Evolutionary conservation across 805 yeast species (phyloP), one percentile per base, ranked within the genome.

Genomic region (Pichia manshurica): DNA sequence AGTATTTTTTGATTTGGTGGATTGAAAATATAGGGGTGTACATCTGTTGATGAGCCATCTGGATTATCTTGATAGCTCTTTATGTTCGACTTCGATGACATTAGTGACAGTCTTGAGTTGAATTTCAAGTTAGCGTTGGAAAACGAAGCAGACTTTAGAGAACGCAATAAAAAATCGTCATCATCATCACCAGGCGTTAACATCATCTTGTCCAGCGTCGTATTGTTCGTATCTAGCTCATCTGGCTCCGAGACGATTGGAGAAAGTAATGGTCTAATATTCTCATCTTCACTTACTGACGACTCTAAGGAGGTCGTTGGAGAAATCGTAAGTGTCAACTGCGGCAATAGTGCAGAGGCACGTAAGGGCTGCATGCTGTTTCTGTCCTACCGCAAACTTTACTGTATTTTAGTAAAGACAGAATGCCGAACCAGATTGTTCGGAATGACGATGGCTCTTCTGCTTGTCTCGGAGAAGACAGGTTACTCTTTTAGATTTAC

Each of bases 181-280:
- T 41, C 45, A 15, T 40, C 51, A 10, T 48, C 51, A 12, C 48
- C 48, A 2, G 48, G 45, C 4, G 37, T 29, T 13, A 39, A 10
- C 34, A 42, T 17, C 25, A 38, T 22, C 12, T 28, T 43, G 16
- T 34, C 38, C 5, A 43, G 2, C 2, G 40, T 33, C 19, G 41
- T 39, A 4, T 34, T 36, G 15, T 32, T 28, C 19, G 41, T 34
- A 3, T 29, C 28, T 15, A 15, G 6, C 9, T 43, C 47, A 44
- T 47, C 47, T 3, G 50, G 50, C 16, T 42, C 44, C 3, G 50
- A 47, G 5, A 38, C 41, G 15, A 47, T 34, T 4, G 50, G 50
- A 10, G 50, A 47, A 4, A 47, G 29, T 9, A 47, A 31, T 2
- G 50, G 50, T 13, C 44, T 37, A 20, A 47, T 47, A 6, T 37